Base-by-base conservation (phyloP, 768 basidiomycete genomes). In the Macrolepiota albuminosa region DNA sequence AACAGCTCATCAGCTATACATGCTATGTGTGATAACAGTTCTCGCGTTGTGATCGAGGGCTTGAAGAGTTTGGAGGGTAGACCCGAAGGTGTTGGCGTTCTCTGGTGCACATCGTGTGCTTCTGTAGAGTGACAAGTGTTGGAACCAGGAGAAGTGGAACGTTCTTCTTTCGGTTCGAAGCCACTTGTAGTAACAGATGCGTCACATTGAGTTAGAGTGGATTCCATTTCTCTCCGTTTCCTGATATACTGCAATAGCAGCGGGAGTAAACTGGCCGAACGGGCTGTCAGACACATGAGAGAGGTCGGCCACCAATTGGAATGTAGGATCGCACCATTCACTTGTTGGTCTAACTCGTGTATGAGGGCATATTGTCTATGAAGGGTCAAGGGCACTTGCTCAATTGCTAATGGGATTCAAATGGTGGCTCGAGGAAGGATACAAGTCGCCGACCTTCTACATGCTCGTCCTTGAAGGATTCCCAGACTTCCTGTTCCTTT, bases 371-470 rank as follows among this genome's bases (percentile, higher is more conserved):
- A 86, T 55, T 87, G 86, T 47, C 92, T 78, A 60, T 88, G 85
- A 24, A 93, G 70, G 31, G 87, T 85, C 56, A 91, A 73, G 0
- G 92, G 92, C 8, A 94, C 72, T 68, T 92, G 89, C 60, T 91
- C 89, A 54, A 93, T 78, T 51, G 86, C 91, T 94, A 36, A 54
- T 59, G 29, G 40, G 37, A 54, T 56, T 54, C 46, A 37, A 37
- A 54, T 52, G 18, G 18, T 47, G 56, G 56, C 52, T 45, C 26
- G 37, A 29, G 18, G 47, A 42, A 21, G 40, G 50, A 39, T 6
- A 34, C 11, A 16, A 51, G 37, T 36, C 18, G 62, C 78, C 52
- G 46, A 87, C 91, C 83, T 81, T 92, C 91, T 69, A 84, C 85
- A 65, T 91, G 84, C 61, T 93, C 88, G 66, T 93, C 91, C 67